Evolutionary conservation across 176 grass and related monocot species (phyloP).

Genomic region (Leersia perrieri): DNA sequence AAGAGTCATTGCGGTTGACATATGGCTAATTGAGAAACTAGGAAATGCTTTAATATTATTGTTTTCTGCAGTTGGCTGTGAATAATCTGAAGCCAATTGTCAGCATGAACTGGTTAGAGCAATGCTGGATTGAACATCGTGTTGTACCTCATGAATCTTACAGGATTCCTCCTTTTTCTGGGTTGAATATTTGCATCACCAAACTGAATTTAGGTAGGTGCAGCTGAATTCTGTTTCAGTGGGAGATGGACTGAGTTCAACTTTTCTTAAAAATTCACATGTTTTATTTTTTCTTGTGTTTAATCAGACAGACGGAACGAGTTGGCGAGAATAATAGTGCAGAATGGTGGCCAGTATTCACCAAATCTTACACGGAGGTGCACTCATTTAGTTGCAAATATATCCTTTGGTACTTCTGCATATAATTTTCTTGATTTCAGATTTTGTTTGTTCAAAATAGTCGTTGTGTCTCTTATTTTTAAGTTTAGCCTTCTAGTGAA

Average conservation of each 20-base stretch:
- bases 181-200: slow-evolving; percentile 86
- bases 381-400: slow-evolving; percentile 94
- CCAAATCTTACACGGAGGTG: slow-evolving; percentile 79
- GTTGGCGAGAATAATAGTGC: slow-evolving; percentile 61
- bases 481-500: not conserved
- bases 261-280: slow-evolving; percentile 25
- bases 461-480: slow-evolving; percentile 4
- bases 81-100: slow-evolving; percentile 82
- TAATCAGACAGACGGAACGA: slow-evolving; percentile 72
- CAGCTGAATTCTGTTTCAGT: slow-evolving; percentile 11
- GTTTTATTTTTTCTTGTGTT: slow-evolving; percentile 12
- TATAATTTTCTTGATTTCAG: slow-evolving; percentile 10
- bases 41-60: slow-evolving; percentile 27
- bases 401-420: slow-evolving; percentile 63
- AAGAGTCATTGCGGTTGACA: slow-evolving; percentile 6
- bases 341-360: slow-evolving; percentile 96
- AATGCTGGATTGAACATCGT: slow-evolving; percentile 92
- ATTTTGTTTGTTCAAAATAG: slow-evolving; percentile 15
- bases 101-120: slow-evolving; percentile 64
- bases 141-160: slow-evolving; percentile 91
- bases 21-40: slow-evolving; percentile 24
- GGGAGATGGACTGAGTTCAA: slow-evolving; percentile 10
- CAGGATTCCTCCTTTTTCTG: slow-evolving; percentile 86
- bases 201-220: slow-evolving; percentile 65
- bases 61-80: slow-evolving; percentile 68